Base-by-base conservation (phyloP, 352 stramenopile species). In the Elongisporangium prolatum region DNA sequence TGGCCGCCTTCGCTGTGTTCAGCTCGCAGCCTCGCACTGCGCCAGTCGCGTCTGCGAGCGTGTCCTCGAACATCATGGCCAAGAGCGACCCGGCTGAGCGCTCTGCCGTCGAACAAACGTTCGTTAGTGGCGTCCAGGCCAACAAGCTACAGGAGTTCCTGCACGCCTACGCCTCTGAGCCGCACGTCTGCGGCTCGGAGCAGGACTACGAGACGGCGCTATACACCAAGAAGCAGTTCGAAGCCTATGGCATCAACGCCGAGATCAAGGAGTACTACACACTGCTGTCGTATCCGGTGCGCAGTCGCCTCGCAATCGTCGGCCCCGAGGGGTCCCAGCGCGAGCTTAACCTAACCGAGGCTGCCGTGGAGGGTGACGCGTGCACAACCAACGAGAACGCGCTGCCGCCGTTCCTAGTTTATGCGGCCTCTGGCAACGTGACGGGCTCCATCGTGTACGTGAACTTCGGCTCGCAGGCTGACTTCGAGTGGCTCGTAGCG, bases 201-300 rank as follows among this genome's bases (percentile, higher is more conserved):
- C 60, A 65, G 24, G 60, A 65, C 50, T 65, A 65, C 60, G 47
- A 56, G 20, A 65, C 60, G 1, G 70, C 70, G 6, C 10, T 75
- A 52, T 78, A 74, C 67, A 78, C 70, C 6, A 56, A 56, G 14
- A 8, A 67, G 21, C 48, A 70, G 60, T 65, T 71, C 21, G 63
- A 64, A 16, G 37, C 63, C 21, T 78, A 72, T 48, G 84, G 84
- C 4, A 66, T 93, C 47, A 24, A 82, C 14, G 72, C 80, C 18
- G 65, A 78, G 40, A 87, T 87, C 49, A 69, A 83, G 64, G 65
- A 85, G 25, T 79, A 93, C 50, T 67, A 88, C 55, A 77, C 76
- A 37, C 61, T 90, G 40, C 59, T 96, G 34, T 91, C 78, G 18
- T 71, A 77, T 48, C 86, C 86, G 0, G 53, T 77, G 9, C 61